Percentiles rank a stretch among this genome's conserved stretches.
Conservation (phyloP, 108 stramenopile species). For the Pseudonitzschia pungens region DNA sequence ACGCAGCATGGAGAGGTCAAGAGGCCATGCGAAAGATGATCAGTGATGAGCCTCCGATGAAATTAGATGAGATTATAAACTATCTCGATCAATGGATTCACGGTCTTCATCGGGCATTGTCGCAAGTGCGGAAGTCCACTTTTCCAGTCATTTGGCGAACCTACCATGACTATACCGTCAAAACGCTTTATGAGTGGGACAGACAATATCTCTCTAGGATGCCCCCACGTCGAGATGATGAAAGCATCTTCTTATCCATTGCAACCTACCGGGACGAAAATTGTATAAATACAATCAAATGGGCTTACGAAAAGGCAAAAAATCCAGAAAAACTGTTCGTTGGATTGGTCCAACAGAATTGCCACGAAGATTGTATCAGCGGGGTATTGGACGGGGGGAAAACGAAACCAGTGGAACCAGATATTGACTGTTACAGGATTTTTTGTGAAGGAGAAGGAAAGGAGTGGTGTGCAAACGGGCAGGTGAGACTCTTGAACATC, state of each 20-base stretch:
- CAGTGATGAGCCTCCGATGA: conserved; percentile 71
- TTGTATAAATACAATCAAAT: conserved; percentile 85
- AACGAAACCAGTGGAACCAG: conserved; percentile 62
- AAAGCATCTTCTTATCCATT: conserved; percentile 81
- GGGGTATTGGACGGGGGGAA: conserved; percentile 63
- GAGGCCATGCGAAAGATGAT: conserved; percentile 1
- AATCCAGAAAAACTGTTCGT: conserved; percentile 89
- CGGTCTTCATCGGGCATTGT: conserved; percentile 53
- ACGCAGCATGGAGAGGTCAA: conserved; percentile 22
- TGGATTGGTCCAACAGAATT: conserved; percentile 95
- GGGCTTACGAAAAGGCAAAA: conserved; percentile 83
- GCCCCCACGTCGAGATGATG: conserved; percentile 76
- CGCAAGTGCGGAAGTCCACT: conserved; percentile 55
- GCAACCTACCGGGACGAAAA: conserved; percentile 94
- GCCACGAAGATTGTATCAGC: conserved; percentile 75
- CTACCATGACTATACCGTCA: conserved; percentile 77
- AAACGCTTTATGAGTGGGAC: conserved; percentile 82
- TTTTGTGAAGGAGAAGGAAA: conserved; percentile 79
- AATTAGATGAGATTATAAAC: conserved; percentile 56
- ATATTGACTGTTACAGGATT: conserved; percentile 65
- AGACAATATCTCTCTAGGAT: conserved; percentile 71
- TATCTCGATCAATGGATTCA: conserved; percentile 70
- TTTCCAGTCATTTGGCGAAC: conserved; percentile 80
- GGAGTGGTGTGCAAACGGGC: conserved; percentile 54
- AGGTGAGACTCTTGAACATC: conserved; percentile 79